Conservation (phyloP, 2,329 filamentous ascomycete genomes). For the Tolypocladium guangdongense region DNA sequence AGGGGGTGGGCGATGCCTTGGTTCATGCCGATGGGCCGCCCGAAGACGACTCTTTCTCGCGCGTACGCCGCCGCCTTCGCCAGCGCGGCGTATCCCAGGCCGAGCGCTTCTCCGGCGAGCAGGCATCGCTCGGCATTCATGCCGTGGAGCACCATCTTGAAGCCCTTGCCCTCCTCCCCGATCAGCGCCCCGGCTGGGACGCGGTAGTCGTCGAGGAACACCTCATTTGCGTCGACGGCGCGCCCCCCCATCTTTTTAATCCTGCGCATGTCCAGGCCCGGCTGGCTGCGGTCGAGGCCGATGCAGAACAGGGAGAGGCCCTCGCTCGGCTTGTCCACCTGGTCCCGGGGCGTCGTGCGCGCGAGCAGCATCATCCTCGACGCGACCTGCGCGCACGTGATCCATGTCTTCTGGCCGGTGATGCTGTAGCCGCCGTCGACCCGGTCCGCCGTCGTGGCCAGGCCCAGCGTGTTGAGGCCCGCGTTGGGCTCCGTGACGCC, state of each 20-base stretch:
- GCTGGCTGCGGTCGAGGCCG: constrained; percentile 50
- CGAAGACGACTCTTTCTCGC: constrained; percentile 53
- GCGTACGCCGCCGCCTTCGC: constrained; percentile 55
- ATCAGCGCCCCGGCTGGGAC: constrained; percentile 56
- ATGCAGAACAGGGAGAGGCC: constrained; percentile 75
- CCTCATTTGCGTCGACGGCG: constrained; percentile 75
- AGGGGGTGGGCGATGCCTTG: constrained; percentile 56
- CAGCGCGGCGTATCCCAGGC: constrained; percentile 64
- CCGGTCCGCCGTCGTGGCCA: constrained; percentile 51
- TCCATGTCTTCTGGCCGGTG: constrained; percentile 81
- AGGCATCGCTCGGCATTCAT: constrained; percentile 74
- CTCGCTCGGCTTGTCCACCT: constrained; percentile 59
- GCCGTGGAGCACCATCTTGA: constrained; percentile 67
- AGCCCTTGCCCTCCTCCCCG: constrained; percentile 64
- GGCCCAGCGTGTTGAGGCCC: constrained; percentile 64
- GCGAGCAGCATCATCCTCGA: constrained; percentile 75
- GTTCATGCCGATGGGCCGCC: constrained; percentile 54
- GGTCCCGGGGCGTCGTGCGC: constrained; percentile 58
- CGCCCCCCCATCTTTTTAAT: constrained; percentile 83
- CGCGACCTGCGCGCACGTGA: constrained; percentile 73
- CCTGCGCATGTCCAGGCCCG: constrained; percentile 53
- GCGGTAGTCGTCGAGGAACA: constrained; percentile 73
- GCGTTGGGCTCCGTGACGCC: constrained; percentile 79
- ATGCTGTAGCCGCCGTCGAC: constrained; percentile 52
- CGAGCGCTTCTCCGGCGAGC: constrained; percentile 68